Conservation (phyloP, 139 green algal species). For the Closterium sp. region DNA sequence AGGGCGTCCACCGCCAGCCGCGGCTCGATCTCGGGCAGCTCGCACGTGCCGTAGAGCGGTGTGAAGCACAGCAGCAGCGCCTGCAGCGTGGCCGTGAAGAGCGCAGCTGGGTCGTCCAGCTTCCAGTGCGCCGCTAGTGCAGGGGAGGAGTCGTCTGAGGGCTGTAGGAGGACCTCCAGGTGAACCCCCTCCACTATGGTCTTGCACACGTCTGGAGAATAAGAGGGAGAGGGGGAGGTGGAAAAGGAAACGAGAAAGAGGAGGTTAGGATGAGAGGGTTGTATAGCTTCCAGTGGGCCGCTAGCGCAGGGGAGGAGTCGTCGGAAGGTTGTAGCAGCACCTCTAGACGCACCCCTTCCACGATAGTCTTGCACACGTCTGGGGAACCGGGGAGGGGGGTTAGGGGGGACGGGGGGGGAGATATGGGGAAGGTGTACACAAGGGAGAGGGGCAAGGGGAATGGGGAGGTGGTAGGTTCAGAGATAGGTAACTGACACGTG, state of each 20-base stretch:
- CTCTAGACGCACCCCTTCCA: slow-evolving; percentile 26
- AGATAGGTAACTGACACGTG: no score
- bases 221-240: not conserved
- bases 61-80: slow-evolving; percentile 40
- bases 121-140: slow-evolving; percentile 7
- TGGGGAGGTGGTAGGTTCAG: no score
- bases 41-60: slow-evolving; percentile 29
- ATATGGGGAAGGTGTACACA: not conserved
- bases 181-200: slow-evolving; percentile 30
- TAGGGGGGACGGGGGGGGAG: not conserved
- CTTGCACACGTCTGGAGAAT: slow-evolving; percentile 19
- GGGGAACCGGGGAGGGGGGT: no score
- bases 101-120: slow-evolving; percentile 19
- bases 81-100: slow-evolving; percentile 37
- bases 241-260: no score
- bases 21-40: slow-evolving; percentile 31
- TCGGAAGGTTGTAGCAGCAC: slow-evolving; percentile 11
- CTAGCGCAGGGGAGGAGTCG: not conserved
- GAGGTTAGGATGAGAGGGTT: not conserved
- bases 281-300: slow-evolving; percentile 22
- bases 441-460: not conserved
- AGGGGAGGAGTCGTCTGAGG: not conserved
- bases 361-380: slow-evolving; percentile 29
- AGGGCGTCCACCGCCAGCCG: slow-evolving; percentile 33
- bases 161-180: slow-evolving; percentile 31